Evolutionary conservation across 495 filamentous ascomycete genomes (phyloP), one percentile per base, ranked within the genome.

Genomic region (Trichoderma parareesei): DNA sequence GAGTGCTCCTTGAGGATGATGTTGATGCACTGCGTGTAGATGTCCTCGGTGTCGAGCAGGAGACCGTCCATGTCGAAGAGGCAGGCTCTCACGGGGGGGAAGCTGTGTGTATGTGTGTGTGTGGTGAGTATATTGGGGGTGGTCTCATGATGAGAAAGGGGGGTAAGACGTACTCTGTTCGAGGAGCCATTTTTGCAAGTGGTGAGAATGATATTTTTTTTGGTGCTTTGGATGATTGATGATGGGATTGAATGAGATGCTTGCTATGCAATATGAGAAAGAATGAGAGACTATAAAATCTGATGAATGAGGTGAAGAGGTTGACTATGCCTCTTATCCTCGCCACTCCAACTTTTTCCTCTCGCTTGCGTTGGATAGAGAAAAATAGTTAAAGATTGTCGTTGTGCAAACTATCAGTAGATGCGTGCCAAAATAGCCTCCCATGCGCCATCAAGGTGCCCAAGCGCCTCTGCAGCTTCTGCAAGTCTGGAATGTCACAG

Each of bases 11-110:
- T 77, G 7, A 99, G 88, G 48, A 98, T 82, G 44, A 85, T 75
- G 75, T 98, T 97, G 38, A 90, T 89, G 74, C 88, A 88, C 35
- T 84, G 73, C 0, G 91, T 94, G 79, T 98, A 98, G 65, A 89
- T 83, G 73, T 99, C 95, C 73, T 99, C 94, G 16, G 91, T 91
- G 76, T 98, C 87, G 67, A 98, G 87, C 20, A 98, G 83, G 38
- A 98, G 87, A 53, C 94, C 94, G 73, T 98, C 94, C 92, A 98
- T 96, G 81, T 98, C 94, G 72, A 99, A 99, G 65, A 99, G 87
- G 77, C 92, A 97, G 65, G 94, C 94, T 65, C 91, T 85, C 65
- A 98, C 84, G 59, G 88, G 87, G 35, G 91, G 91, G 70, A 87
- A 82, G 67, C 87, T 90, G 65, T 41, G 65, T 41, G 42, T 35